Evolutionary conservation across 1,284 basidiomycete genomes (phyloP), one percentile per base, ranked within the genome.

Genomic region (Ganoderma lucidum): DNA sequence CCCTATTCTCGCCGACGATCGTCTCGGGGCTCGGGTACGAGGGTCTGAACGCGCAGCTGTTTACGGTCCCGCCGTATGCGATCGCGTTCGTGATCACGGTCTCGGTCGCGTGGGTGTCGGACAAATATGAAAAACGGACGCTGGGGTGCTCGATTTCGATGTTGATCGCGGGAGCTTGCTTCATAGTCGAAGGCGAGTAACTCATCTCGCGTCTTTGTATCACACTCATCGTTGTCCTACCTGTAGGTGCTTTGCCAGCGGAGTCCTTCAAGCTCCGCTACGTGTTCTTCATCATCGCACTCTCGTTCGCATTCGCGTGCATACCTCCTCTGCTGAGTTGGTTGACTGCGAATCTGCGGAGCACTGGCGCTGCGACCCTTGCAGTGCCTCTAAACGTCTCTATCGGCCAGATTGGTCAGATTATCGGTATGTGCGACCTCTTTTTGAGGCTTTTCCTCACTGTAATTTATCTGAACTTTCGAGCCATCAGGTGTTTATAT

Each of bases 21-120:
- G 76, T 80, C 55, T 74, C 79, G 37, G 81, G 78, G 14, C 76
- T 88, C 23, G 87, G 87, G 3, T 86, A 85, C 76, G 79, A 78
- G 35, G 79, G 80, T 44, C 81, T 86, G 10, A 71, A 78, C 41
- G 86, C 87, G 1, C 87, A 90, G 75, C 81, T 90, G n/a, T 84
- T 86, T 79, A 86, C 86, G 2, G 87, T 89, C 1, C 87, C 87
- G 30, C 85, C 86, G 19, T 88, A 85, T 62, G 82, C 81, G n/a
- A 77, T 80, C 23, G 81, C 80, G 23, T 81, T 80, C 67, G 74
- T 81, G 41, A 73, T 80, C 28, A 81, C 80, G 0, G 71, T 82
- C 9, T 19, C 71, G 64, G 64, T 76, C 37, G 71, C 74, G 44
- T 71, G 69, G 56, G 51, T 73, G 23, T 71, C 74, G 61, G 74